Base-by-base conservation (phyloP, 2,329 filamentous ascomycete species). In the Aspergillus sp. region DNA sequence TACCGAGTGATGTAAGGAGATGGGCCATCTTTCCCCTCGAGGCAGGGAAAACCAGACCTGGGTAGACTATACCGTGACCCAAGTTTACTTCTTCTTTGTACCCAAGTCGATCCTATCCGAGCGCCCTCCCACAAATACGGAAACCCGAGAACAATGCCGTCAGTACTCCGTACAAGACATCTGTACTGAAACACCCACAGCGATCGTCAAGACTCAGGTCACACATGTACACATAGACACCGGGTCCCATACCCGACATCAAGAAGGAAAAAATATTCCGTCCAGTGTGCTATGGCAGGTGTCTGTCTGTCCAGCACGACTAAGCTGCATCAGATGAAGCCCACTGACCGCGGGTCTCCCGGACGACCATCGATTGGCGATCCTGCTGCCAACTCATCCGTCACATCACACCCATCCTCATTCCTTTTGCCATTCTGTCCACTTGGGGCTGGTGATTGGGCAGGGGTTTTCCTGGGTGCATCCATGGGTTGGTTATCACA, bases 341-440 rank as follows among this genome's bases (percentile, higher is more conserved):
- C 23, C 9, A 50, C 41, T 41, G 47, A 40, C 43, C 48, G 39
- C 40, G 49, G 41, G 53, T 59, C 56, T 54, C 59, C 53, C 48
- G 52, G 59, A 59, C 59, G 49, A 61, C 59, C 56, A 41, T 48
- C 45, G 49, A 58, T 58, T 58, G 59, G 56, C 46, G 46, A 54
- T 57, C 51, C 37, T 37, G 46, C 41, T 61, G 59, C 59, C 59
- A 61, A 54, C 59, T 55, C 56, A 58, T 61, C 54, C 51, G 46
- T 54, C 47, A 39, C 47, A 55, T 58, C 46, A 47, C 33, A 37
- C 19, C 41, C 21, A 37, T 49, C 23, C 43, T 23, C 25, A 12
- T 43, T n/a, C 14, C 33, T 45, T 23, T 52, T 31, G 41, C 11
- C 47, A n/a, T 48, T 52, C 37, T 52, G 33, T 23, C 45, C 14